phyloP scores from a whole-genome alignment of 306 rosid genomes.

The Coriaria nepalensis region DNA sequence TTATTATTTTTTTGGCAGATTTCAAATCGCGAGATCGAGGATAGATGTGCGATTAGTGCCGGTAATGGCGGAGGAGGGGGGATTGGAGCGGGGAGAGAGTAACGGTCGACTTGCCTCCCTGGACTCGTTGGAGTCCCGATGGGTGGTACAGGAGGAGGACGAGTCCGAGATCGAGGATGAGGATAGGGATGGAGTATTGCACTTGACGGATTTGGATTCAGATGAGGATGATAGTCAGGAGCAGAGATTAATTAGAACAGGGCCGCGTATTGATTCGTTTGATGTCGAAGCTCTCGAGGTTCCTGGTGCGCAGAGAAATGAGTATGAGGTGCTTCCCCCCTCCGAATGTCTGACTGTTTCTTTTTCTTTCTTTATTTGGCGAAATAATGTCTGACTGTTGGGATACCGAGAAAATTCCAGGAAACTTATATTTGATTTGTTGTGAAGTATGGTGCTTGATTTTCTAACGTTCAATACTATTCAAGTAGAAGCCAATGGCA shows the following conservation, averaged over 20 bases:
- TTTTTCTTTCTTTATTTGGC: too few relatives aligned
- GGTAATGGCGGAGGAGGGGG: constrained; percentile 31
- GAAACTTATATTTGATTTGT: not conserved
- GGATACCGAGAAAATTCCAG: not conserved
- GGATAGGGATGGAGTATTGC: constrained; percentile 11
- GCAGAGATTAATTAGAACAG: constrained; percentile 79
- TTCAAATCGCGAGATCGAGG: too few relatives aligned
- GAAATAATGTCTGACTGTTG: not conserved
- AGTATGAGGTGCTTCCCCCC: constrained; percentile 42
- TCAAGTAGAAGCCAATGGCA: too few relatives aligned
- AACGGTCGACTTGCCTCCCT: constrained; percentile 22
- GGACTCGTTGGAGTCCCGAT: constrained; percentile 46
- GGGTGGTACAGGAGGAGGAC: constrained; percentile 54
- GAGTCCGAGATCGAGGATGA: constrained; percentile 33
- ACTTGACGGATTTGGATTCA: constrained; percentile 38
- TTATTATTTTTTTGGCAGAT: too few relatives aligned
- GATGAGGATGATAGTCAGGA: constrained; percentile 64
- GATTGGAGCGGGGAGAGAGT: constrained; percentile 22
- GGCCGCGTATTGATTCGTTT: constrained; percentile 84
- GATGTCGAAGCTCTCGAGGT: constrained; percentile 98
- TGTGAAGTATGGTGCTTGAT: too few relatives aligned
- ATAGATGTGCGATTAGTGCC: too few relatives aligned
- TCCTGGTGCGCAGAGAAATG: constrained; percentile 63
- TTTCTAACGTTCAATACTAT: too few relatives aligned
- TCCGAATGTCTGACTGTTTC: too few relatives aligned